Evolutionary conservation across 352 stramenopile species (phyloP), one percentile per base, ranked within the genome.

Genomic region (Peronospora destructor): DNA sequence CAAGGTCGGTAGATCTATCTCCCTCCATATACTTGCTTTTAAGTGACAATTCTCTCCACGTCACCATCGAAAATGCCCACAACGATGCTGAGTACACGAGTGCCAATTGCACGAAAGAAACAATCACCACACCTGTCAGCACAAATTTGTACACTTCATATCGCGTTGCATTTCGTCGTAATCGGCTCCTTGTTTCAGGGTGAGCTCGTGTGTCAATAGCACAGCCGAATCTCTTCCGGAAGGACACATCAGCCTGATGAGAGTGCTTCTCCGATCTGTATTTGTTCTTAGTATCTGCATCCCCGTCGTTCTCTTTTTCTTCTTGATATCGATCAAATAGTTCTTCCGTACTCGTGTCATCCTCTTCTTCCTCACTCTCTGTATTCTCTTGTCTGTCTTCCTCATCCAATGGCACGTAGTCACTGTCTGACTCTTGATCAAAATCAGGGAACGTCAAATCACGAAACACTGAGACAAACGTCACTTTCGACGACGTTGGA

Each of bases 151-250:
- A 75, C 23, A 47, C 40, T 37, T 28, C 32, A 43, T 68, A 49
- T 10, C 52, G 49, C 23, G 25, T 44, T 32, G 61, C 55, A 29
- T 75, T 38, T 21, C 39, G 48, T 2, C 41, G 49, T 13, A 68
- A 25, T 21, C 42, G 52, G 32, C 49, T 58, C 32, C 56, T 64
- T 4, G 49, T 59, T 21, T 84, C 67, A 0, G 59, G 64, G 11
- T 65, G 49, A 12, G 59, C 37, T 19, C 40, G 42, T 2, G 66
- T 75, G 47, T 78, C 64, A 43, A 84, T 78, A 2, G 29, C 43
- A 35, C 59, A 76, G 12, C 71, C 68, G 19, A 62, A 68, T 4
- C 34, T 52, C 32, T 42, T 59, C 1, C 49, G 41, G 23, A 71
- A 71, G 10, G 37, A 46, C 10, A 48, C 45, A 34, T 74, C 57